Evolutionary conservation across 1,284 basidiomycete species (phyloP).

Genomic region (Meira miltonrushii): DNA sequence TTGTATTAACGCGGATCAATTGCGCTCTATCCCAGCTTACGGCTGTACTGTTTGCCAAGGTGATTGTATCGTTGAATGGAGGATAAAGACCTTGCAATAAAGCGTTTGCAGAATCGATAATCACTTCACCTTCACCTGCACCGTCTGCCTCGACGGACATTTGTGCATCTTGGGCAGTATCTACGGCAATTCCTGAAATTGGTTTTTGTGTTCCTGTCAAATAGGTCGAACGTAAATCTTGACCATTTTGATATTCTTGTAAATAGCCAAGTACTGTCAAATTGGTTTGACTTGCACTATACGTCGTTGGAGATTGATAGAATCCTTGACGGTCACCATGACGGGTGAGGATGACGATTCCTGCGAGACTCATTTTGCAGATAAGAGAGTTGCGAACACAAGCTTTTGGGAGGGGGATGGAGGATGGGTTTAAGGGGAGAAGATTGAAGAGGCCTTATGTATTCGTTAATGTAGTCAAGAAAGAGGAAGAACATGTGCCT

Average conservation of each 20-base stretch:
- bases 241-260: conserved; percentile 68
- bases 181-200: conserved; percentile 61
- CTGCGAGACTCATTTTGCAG: conserved; percentile 57
- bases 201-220: conserved; percentile 57
- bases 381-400: background rate
- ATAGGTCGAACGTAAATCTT: conserved; percentile 66
- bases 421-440: no score
- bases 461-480: no score
- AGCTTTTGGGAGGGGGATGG: background rate
- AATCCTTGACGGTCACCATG: conserved; percentile 69
- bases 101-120: conserved; percentile 65
- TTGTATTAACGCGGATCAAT: conserved; percentile 63
- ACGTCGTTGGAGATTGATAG: conserved; percentile 52
- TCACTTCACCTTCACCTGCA: conserved; percentile 73
- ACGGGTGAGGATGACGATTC: conserved; percentile 73
- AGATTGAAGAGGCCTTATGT: no score
- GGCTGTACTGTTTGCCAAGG: conserved; percentile 65
- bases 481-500: no score
- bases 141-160: conserved; percentile 53
- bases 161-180: conserved; percentile 23
- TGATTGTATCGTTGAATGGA: conserved; percentile 29
- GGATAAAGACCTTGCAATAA: conserved; percentile 50
- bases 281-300: conserved; percentile 60
- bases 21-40: conserved; percentile 75
- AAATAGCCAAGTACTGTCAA: conserved; percentile 67